phyloP scores from a whole-genome alignment of 352 stramenopile species.

The Phytophthora constricta region DNA sequence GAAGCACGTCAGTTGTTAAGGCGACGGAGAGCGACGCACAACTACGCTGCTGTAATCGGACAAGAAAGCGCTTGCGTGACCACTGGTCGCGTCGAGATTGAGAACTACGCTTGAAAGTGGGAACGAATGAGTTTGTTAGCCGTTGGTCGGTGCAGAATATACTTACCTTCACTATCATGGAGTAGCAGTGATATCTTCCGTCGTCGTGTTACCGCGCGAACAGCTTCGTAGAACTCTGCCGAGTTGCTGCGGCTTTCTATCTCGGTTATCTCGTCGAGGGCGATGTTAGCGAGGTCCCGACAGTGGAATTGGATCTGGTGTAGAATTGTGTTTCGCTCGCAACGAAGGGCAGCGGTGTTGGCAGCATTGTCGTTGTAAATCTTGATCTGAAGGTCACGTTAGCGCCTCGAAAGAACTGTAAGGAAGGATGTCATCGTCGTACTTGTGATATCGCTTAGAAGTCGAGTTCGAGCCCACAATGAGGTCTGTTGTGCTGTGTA shows the following conservation, averaged over 20 bases:
- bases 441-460: background rate
- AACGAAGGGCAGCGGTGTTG: background rate
- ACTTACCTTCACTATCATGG: background rate
- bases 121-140: background rate
- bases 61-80: background rate
- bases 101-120: background rate
- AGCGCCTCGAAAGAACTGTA: background rate
- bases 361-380: background rate
- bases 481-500: background rate
- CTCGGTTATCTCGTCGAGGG: background rate
- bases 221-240: background rate
- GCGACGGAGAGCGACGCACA: background rate
- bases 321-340: background rate
- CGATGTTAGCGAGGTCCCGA: background rate
- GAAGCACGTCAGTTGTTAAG: background rate
- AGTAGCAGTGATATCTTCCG: background rate
- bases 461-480: background rate
- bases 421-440: background rate
- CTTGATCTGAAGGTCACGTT: background rate
- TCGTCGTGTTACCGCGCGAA: background rate
- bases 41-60: background rate
- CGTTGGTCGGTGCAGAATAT: background rate
- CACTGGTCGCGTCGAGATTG: background rate
- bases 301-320: background rate
- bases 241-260: background rate